Percentiles rank a stretch among this genome's conserved stretches.
Conservation (phyloP, 2,329 filamentous ascomycete genomes). For the Diaporthe longicolla region DNA sequence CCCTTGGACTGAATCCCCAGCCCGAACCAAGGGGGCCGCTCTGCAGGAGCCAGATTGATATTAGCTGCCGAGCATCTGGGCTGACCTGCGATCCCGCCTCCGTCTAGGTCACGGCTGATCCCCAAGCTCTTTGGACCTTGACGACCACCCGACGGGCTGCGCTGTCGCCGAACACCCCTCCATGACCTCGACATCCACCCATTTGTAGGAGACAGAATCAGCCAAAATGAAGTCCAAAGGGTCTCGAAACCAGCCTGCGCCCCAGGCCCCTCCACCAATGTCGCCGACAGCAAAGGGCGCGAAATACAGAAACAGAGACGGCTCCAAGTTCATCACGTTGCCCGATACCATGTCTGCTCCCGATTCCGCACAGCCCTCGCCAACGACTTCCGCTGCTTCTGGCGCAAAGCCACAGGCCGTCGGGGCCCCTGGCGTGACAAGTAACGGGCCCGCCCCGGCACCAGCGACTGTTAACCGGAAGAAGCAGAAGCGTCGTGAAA, state of each 20-base stretch:
- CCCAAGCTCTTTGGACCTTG: constrained; percentile 28
- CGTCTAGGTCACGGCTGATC: constrained; percentile 36
- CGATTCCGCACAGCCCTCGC: constrained; percentile 68
- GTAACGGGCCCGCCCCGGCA: constrained; percentile 51
- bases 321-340: constrained; percentile 77
- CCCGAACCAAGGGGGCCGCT: neutral
- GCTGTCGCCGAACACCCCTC: constrained; percentile 39
- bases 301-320: constrained; percentile 78
- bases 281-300: constrained; percentile 67
- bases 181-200: constrained; percentile 37
- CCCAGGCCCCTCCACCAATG: constrained; percentile 54
- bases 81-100: constrained; percentile 32
- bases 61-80: constrained; percentile 5
- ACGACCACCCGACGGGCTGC: constrained; percentile 36
- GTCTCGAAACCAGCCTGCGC: constrained; percentile 49
- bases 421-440: constrained; percentile 41
- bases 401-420: constrained; percentile 51
- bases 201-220: constrained; percentile 29
- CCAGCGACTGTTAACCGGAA: constrained; percentile 81
- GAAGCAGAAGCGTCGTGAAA: constrained; percentile 93
- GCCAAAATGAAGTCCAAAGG: constrained; percentile 49
- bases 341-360: constrained; percentile 60
- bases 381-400: constrained; percentile 56
- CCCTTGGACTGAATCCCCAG: constrained; percentile 9
- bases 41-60: neutral